These are phyloP conservation scores for Backusella circina DNA, from an alignment of 192 early-diverging fungal genomes.

Conservation along the genomic window DNA sequence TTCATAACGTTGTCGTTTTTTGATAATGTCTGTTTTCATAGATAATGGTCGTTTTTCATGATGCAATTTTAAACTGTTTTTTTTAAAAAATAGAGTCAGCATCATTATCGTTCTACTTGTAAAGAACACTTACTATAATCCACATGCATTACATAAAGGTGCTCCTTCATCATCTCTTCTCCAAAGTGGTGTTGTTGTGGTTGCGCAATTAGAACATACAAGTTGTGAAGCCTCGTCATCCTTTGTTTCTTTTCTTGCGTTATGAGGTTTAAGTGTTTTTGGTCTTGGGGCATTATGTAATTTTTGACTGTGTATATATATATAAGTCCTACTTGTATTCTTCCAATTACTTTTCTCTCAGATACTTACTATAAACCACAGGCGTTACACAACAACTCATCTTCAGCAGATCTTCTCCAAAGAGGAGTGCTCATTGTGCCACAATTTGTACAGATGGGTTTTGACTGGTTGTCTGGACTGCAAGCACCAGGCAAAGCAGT, in stretches of 20 bases:
- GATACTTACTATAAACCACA: constrained; percentile 84
- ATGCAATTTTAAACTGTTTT: constrained; percentile 24
- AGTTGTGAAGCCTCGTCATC: constrained; percentile 40
- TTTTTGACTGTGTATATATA: constrained; percentile 48
- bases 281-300: constrained; percentile 84
- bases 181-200: constrained; percentile 91
- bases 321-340: background rate
- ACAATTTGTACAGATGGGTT: constrained; percentile 62
- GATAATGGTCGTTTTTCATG: constrained; percentile 26
- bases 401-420: constrained; percentile 87
- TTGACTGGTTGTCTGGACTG: constrained; percentile 7
- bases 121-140: constrained; percentile 38
- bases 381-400: constrained; percentile 91
- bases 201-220: constrained; percentile 69
- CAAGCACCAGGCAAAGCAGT: background rate
- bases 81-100: background rate
- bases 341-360: background rate
- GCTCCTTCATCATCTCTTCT: constrained; percentile 62
- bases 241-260: constrained; percentile 50
- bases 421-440: constrained; percentile 82
- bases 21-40: constrained; percentile 30
- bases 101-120: background rate
- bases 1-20: constrained; percentile 31
- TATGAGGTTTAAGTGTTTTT: constrained; percentile 72
- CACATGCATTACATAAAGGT: constrained; percentile 47